Evolutionary conservation across 768 basidiomycete species (phyloP), one percentile per base, ranked within the genome.

Genomic region (Tylopilus felleus): DNA sequence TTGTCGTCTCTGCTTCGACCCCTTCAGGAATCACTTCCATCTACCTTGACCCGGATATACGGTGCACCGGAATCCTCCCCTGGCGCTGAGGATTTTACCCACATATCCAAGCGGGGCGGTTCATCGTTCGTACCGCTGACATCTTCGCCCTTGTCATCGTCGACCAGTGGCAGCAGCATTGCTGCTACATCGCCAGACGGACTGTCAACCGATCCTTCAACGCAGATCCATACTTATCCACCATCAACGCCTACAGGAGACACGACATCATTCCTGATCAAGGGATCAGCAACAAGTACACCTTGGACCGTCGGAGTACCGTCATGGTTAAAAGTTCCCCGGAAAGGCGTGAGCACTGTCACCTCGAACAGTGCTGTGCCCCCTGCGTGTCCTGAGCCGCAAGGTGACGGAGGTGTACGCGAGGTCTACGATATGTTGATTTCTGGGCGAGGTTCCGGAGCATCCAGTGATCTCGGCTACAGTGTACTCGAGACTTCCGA

Each of bases 401-500:
- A 71, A 44, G 64, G 63, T 48, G 53, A 70, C 49, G 64, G 69
- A 42, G 73, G 75, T 25, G 79, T 88, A 31, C 78, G 75, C 46
- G 88, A 90, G 66, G 74, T 86, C 41, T 82, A 86, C 60, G 66
- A 53, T 55, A 65, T 58, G 8, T 64, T 51, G 28, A 48, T 49
- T 47, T 55, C 49, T 22, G 61, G 51, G 25, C 63, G 59, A 52
- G 51, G 47, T 44, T 52, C 49, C 68, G 60, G 76, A 48, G 71
- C 75, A 22, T 65, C 74, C 28, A 75, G 76, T 36, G 87, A 90
- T 57, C 73, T 90, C 58, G 83, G 87, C 1, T 93, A 84, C 70
- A 94, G 93, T 60, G 78, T 96, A 40, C 76, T 95, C 39, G 92
- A 97, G 63, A 81, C 84, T 21, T 85, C 85, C 1, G 82, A 85